Conservation (phyloP, 1,284 basidiomycete genomes). For the Stereum hirsutum region DNA sequence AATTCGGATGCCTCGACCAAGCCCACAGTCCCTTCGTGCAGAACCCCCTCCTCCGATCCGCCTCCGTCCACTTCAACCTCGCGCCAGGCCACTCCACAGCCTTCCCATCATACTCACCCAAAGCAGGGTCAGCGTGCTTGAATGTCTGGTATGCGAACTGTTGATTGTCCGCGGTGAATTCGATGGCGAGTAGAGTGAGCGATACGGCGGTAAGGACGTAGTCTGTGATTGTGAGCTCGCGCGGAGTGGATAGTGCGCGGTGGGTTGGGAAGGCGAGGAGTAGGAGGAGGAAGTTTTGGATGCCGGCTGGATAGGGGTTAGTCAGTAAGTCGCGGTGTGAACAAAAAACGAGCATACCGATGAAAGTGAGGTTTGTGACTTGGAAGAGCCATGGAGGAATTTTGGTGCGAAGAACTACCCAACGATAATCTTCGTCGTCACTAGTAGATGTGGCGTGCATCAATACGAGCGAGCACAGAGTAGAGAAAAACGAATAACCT, state of each 20-base stretch:
- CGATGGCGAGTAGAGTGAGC: conserved; percentile 50
- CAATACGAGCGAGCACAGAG: neutral
- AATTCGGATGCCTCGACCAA: conserved; percentile 87
- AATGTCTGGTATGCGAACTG: conserved; percentile 80
- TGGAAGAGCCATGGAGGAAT: conserved; percentile 70
- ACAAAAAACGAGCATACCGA: conserved; percentile 34
- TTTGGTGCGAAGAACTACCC: conserved; percentile 66
- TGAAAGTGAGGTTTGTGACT: conserved; percentile 74
- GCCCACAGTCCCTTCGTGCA: conserved; percentile 80
- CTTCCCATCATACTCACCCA: conserved; percentile 22
- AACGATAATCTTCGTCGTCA: conserved; percentile 87
- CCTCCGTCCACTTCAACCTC: conserved; percentile 50
- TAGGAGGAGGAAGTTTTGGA: conserved; percentile 77
- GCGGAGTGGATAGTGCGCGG: conserved; percentile 43
- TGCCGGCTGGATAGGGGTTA: conserved; percentile 33
- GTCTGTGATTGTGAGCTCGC: conserved; percentile 52
- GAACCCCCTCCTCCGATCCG: conserved; percentile 77
- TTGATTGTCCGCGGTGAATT: conserved; percentile 86
- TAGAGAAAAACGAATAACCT: conserved; percentile 18
- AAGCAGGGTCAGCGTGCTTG: conserved; percentile 50
- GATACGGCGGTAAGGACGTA: conserved; percentile 52
- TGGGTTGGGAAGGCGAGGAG: conserved; percentile 57
- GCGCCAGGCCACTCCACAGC: conserved; percentile 60
- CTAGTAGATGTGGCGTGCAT: conserved; percentile 23
- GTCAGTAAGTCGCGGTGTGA: neutral